phyloP scores from a whole-genome alignment of 805 yeast genomes.

The Cyberlindnera suaveolens region DNA sequence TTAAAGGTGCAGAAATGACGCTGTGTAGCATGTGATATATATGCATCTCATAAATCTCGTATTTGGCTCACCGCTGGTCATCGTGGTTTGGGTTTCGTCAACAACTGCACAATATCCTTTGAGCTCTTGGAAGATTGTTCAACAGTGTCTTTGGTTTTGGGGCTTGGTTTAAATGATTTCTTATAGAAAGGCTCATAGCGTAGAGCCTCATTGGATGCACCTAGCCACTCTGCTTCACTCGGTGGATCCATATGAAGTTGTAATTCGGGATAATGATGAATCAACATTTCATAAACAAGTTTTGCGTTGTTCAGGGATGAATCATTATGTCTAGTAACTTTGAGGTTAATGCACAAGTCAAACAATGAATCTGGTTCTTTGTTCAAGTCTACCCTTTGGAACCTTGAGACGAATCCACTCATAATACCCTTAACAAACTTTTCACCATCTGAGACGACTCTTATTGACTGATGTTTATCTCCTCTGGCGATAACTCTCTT shows the following conservation, averaged over 20 bases:
- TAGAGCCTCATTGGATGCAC: conserved; percentile 48
- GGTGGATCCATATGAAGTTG: conserved; percentile 35
- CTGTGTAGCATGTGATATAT: too few species aligned
- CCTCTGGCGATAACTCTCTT: conserved; percentile 65
- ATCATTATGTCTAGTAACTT: conserved; percentile 30
- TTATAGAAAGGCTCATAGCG: conserved; percentile 46
- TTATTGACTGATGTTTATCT: conserved; percentile 83
- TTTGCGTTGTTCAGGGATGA: conserved; percentile 48
- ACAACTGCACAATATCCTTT: neutral
- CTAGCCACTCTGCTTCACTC: conserved; percentile 32
- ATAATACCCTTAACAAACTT: conserved; percentile 53
- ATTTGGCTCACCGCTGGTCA: too few species aligned
- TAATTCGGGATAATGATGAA: conserved; percentile 34
- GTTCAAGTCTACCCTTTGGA: conserved; percentile 47
- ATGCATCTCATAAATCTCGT: too few species aligned
- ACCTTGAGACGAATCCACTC: conserved; percentile 66
- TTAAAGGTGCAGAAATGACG: too few species aligned
- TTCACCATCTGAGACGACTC: conserved; percentile 38
- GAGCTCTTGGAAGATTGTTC: neutral
- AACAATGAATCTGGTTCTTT: conserved; percentile 59
- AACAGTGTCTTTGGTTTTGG: neutral
- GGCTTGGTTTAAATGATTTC: conserved; percentile 22
- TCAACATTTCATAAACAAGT: conserved; percentile 33
- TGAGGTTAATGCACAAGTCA: conserved; percentile 57
- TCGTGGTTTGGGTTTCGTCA: neutral